Evolutionary conservation across 176 grass and related monocot species (phyloP), one percentile per base, ranked within the genome.

Genomic region (Dactylis glomerata): DNA sequence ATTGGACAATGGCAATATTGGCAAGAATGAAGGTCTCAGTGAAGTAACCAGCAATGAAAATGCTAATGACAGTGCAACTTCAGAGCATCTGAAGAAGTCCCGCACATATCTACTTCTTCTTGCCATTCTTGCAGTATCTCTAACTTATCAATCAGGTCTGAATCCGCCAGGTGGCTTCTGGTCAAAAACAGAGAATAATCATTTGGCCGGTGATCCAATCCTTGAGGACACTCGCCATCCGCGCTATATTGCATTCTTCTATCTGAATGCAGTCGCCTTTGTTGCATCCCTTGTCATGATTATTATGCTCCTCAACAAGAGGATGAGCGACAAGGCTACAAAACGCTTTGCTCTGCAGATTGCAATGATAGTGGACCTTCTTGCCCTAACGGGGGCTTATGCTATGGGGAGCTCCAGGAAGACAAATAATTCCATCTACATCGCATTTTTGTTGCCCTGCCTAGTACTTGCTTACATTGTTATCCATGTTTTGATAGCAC

Each of bases 111-210:
- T 89, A 0, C 69, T 89, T 22, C 82, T 89, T 38, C 82, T 89
- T 19, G 77, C 77, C 58, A 89, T 85, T 70, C 82, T 85, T 77
- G 77, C 83, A 51, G 83, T 77, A 33, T 89, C 87, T n/a, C 31
- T 85, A 17, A 70, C 87, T 15, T 85, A 89, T 36, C 87, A 89
- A 62, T 85, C 87, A 62, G 82, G 82, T 81, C 6, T 89, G 17
- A 85, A 81, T 77, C 87, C 87, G 49, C 87, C 87, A 51, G 87
- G 87, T 81, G 82, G 70, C 33, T 89, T 89, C 77, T 89, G 87
- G 87, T 59, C 71, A 24, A 9, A 1, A 82, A 51, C 9, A 5
- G 68, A 67, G 7, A 7, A 65, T 27, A 14, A 76, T 59, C 71
- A 85, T 64, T 59, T 5, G 22, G n/a, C 68, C 37, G 87, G 76